phyloP scores from a whole-genome alignment of 2,329 filamentous ascomycete species.

The Paracoccidioides brasiliensis region DNA sequence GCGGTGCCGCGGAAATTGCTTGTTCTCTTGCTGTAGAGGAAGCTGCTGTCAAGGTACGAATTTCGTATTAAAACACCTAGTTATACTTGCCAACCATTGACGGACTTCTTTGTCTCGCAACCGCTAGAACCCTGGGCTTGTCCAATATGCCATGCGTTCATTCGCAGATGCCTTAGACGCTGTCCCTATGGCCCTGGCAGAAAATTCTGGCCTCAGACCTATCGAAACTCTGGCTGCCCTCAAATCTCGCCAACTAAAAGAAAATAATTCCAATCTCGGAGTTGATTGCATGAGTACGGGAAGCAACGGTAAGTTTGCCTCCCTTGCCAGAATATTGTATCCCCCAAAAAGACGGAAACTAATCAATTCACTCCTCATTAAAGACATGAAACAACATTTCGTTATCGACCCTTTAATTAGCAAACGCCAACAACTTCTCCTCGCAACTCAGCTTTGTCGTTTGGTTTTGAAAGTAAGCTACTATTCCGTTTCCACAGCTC shows the following conservation, averaged over 20 bases:
- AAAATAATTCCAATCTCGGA: slow-evolving; percentile 63
- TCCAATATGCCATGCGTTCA: slow-evolving; percentile 98
- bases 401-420: slow-evolving; percentile 97
- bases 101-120: slow-evolving; percentile 2
- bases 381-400: slow-evolving; percentile 93
- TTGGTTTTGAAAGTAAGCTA: slow-evolving; percentile 79
- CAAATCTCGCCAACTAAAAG: slow-evolving; percentile 93
- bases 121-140: slow-evolving; percentile 69
- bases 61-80: neutral
- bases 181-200: slow-evolving; percentile 87
- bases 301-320: slow-evolving; percentile 53
- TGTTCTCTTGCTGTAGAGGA: slow-evolving; percentile 95
- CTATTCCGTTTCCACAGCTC: neutral
- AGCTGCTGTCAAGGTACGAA: slow-evolving; percentile 60
- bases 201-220: slow-evolving; percentile 92
- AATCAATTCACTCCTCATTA: slow-evolving; percentile 5
- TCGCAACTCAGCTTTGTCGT: slow-evolving; percentile 91
- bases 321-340: neutral
- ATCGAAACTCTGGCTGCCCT: slow-evolving; percentile 90
- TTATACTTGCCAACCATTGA: neutral
- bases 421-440: slow-evolving; percentile 90
- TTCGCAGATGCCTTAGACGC: slow-evolving; percentile 91
- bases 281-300: slow-evolving; percentile 97
- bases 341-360: neutral
- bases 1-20: slow-evolving; percentile 91